phyloP scores from a whole-genome alignment of 2,329 filamentous ascomycete species.

The Botrytis fabae region DNA sequence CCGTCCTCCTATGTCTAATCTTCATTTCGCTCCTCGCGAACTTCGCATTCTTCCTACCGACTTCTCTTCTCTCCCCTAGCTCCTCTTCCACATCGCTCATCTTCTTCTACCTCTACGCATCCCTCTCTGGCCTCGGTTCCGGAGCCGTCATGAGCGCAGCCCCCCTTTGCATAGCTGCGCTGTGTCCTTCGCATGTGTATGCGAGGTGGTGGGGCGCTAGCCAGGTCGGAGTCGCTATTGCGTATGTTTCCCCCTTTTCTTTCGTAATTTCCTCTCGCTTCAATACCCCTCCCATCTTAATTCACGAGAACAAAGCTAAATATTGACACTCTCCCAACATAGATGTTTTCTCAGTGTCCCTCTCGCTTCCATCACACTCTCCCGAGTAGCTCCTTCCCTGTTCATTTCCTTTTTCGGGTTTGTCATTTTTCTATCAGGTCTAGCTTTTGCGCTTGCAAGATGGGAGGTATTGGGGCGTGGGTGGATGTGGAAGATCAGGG shows the following conservation, averaged over 20 bases:
- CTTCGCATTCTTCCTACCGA: background rate
- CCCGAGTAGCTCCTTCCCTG: background rate
- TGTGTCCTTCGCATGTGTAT: conserved; percentile 39
- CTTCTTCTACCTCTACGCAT: conserved; percentile 37
- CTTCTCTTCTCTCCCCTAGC: background rate
- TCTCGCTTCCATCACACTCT: background rate
- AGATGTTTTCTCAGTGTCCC: conserved; percentile 6
- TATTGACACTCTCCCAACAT: background rate
- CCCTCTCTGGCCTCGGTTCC: conserved; percentile 38
- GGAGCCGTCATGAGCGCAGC: conserved; percentile 39
- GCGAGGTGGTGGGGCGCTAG: conserved; percentile 38
- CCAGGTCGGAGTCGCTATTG: conserved; percentile 37
- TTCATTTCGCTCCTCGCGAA: conserved; percentile 24
- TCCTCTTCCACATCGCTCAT: conserved; percentile 18
- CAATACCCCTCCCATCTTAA: too few species aligned
- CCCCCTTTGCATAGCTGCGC: conserved; percentile 37
- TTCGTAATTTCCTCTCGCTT: background rate
- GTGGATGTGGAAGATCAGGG: background rate
- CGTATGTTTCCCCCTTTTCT: conserved; percentile 30
- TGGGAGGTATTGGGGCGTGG: background rate
- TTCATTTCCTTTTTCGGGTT: background rate
- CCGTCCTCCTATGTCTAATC: conserved; percentile 35
- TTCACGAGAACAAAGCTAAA: background rate
- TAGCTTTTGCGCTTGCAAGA: background rate
- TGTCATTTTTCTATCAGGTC: background rate